Evolutionary conservation across 2,329 filamentous ascomycete genomes (phyloP), one percentile per base, ranked within the genome.

Genomic region (Bertia moriformis): DNA sequence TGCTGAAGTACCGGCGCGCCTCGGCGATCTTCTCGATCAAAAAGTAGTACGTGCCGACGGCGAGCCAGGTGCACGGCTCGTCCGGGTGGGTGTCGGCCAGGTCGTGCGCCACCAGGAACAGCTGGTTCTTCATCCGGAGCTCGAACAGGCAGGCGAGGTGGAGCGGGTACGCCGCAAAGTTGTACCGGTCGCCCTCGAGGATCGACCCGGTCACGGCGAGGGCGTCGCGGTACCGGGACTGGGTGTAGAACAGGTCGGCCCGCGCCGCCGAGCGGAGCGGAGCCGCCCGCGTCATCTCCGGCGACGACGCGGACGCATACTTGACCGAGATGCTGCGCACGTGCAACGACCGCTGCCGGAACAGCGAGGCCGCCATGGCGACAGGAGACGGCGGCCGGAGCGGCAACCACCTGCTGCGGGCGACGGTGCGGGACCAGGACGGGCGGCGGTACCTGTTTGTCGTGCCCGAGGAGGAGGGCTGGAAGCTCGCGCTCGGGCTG

Each of bases 41-140:
- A 45, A 96, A 78, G 59, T 98, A 98, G 65, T 96, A 98, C 19
- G 88, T 81, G 10, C 87, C 91, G 10, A 98, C 89, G 0, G 91
- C 91, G 18, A 98, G 72, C 79, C 91, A 98, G 1, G 88, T 83
- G 55, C 83, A 86, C 1, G 91, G 81, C 57, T 96, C 87, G 42
- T 91, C 80, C 0, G 91, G 89, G 45, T 94, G 86, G 32, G 80
- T 82, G 52, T 96, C 89, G 18, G 88, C 87, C 19, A 98, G 71
- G 47, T 94, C 87, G 57, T 98, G 91, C 1, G 91, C 79, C 22
- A 96, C 75, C 15, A 96, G 69, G 55, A 96, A 98, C 3, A 98
- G 72, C 2, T 85, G 73, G 52, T 94, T 95, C 47, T 83, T 93
- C 55, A 84, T 75, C 41, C 75, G 72, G 14, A 95, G 80, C 59